A percentile compares a stretch with the other conserved stretches of the same genome.
These are phyloP conservation scores for Neolentinus lepideus DNA, from an alignment of 1,284 basidiomycete genomes.

Conservation along the genomic window DNA sequence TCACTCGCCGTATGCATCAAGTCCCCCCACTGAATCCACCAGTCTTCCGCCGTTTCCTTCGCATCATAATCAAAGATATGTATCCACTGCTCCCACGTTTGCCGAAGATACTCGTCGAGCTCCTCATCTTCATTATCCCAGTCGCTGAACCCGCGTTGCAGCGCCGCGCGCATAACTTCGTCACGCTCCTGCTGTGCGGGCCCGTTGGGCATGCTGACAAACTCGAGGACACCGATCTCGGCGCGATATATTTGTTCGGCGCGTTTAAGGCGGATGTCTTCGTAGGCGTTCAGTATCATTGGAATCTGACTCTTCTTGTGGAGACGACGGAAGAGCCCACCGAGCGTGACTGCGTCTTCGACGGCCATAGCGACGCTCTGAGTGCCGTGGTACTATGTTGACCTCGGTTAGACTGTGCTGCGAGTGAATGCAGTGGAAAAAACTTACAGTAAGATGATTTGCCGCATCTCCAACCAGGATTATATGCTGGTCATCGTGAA, in stretches of 20 bases:
- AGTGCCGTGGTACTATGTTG: slow-evolving; percentile 14
- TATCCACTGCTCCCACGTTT: slow-evolving; percentile 11
- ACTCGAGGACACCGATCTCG: slow-evolving; percentile 10
- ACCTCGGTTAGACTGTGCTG: background rate
- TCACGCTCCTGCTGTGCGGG: slow-evolving; percentile 14
- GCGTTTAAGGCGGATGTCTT: slow-evolving; percentile 18
- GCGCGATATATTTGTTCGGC: slow-evolving; percentile 8
- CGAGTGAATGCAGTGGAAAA: background rate
- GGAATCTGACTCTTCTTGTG: slow-evolving; percentile 13
- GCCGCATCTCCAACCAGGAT: background rate
- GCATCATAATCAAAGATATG: slow-evolving; percentile 12
- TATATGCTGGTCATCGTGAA: background rate
- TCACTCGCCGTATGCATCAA: background rate
- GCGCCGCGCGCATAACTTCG: slow-evolving; percentile 7
- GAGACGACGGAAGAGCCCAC: slow-evolving; percentile 18
- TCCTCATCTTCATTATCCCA: slow-evolving; percentile 11
- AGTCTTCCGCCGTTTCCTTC: slow-evolving; percentile 10
- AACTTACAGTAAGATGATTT: background rate
- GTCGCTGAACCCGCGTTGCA: background rate
- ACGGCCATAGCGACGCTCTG: slow-evolving; percentile 18
- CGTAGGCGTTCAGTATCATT: slow-evolving; percentile 16
- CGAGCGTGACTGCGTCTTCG: slow-evolving; percentile 20
- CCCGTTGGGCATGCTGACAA: slow-evolving; percentile 11
- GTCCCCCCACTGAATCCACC: slow-evolving; percentile 3
- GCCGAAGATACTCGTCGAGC: slow-evolving; percentile 2